Evolutionary conservation across 2,329 filamentous ascomycete genomes (phyloP), one percentile per base, ranked within the genome.

Genomic region (Diaporthe sp.): DNA sequence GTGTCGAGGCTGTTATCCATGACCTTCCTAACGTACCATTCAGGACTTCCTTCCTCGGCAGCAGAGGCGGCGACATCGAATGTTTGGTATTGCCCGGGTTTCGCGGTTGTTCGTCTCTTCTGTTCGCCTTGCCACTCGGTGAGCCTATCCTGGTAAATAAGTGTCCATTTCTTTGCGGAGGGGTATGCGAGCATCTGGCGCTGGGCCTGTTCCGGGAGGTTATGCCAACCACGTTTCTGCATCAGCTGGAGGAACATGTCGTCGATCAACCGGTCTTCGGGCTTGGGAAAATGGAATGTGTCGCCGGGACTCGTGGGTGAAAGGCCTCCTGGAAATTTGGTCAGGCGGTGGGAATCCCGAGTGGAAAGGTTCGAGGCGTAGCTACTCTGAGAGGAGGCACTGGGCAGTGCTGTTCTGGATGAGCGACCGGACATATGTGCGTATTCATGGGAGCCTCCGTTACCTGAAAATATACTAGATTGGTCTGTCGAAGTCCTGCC

Each of bases 161-260:
- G 86, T 1, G 95, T 98, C 97, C 97, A 99, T 85, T 98, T 99
- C 88, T 98, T 98, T 77, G 92, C 91, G 12, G 97, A 91, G 19
- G 96, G 94, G 82, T 99, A 98, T 50, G 95, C 95, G 84, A 97
- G 91, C 96, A 99, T 98, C 86, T 98, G 97, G 76, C 96, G 90
- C 78, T 94, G 92, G 39, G 97, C 97, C 85, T 98, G 95, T 81
- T 99, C 97, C 7, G 97, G 97, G 77, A 99, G 87, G 83, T 97
- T 97, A 85, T 98, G 97, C 94, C 96, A 98, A 77, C 96, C 97
- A 85, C 97, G 92, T 85, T 98, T 98, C 81, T 97, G 94, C 97
- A 99, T 98, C 77, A 99, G 86, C 70, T 95, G 93, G 80, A 96
- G 88, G 81, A 98, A 98, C 87, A 98, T 94, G 80, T 96, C 92